Base-by-base conservation (phyloP, 1,284 basidiomycete genomes). In the Erythrobasidium hasegawianum region DNA sequence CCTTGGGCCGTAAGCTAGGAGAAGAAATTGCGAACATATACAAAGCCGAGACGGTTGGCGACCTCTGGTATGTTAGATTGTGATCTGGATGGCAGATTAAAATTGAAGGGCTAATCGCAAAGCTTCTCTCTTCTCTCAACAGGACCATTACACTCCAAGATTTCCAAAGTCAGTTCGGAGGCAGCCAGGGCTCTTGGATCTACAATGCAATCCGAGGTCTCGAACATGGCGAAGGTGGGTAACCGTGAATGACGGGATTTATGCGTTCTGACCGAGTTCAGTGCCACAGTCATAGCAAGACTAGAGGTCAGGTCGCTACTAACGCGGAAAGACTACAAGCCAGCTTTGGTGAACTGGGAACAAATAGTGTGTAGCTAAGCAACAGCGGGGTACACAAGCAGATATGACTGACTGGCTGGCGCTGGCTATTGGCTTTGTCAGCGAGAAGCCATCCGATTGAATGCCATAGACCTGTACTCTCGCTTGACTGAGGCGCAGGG, bases 1-100 rank as follows among this genome's bases (percentile, higher is more conserved):
- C 91, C 72, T 80, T 99, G 0, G 96, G 96, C 0, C 95, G 96
- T 4, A 98, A 98, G 78, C 84, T 98, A 0, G 95, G 96, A 1
- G 83, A 86, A 56, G 87, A 90, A 0, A 81, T 99, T 29, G 90
- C 89, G 0, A 84, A 86, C 64, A 87, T 91, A 74, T 97, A 90
- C 75, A 87, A 88, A 71, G 91, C 85, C 5, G 87, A 87, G 13
- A 93, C 88, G 1, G 92, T 97, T 0, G 87, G 86, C 0, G 94
- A 97, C 74, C 80, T 96, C 62, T 78, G 93, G 90, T 91, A 68
- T 67, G 83, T n/a, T n/a, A n/a, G n/a, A n/a, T n/a, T n/a, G n/a
- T n/a, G n/a, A n/a, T n/a, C n/a, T n/a, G n/a, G n/a, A n/a, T n/a
- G n/a, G n/a, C n/a, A n/a, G n/a, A n/a, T n/a, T n/a, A n/a, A n/a